Percentiles rank a stretch among this genome's conserved stretches.
Conservation (phyloP, 1,284 basidiomycete genomes). For the Wallemia mellicola region DNA sequence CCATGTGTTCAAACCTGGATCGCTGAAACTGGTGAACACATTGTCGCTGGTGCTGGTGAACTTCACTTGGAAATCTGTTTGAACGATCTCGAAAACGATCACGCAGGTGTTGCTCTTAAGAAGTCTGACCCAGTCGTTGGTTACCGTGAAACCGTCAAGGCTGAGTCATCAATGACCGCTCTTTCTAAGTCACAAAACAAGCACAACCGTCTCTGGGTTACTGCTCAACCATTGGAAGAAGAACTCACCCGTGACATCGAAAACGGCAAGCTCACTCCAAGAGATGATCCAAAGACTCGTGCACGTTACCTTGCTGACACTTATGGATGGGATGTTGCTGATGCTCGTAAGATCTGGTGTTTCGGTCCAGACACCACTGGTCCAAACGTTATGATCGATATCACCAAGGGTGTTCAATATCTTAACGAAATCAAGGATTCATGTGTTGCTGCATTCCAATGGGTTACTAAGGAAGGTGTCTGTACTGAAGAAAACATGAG, state of each 20-base stretch:
- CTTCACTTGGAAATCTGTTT: slow-evolving; percentile 97
- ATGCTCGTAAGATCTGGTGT: slow-evolving; percentile 98
- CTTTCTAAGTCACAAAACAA: slow-evolving; percentile 99
- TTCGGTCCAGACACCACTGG: slow-evolving; percentile 98
- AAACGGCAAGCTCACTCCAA: slow-evolving; percentile 48
- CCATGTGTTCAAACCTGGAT: slow-evolving; percentile 97
- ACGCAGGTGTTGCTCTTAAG: slow-evolving; percentile 96
- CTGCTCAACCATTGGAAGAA: slow-evolving; percentile 76
- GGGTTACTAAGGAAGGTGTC: slow-evolving; percentile 96
- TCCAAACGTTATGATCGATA: slow-evolving; percentile 87
- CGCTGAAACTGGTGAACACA: slow-evolving; percentile 77
- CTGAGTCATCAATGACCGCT: slow-evolving; percentile 82
- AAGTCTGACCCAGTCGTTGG: slow-evolving; percentile 95
- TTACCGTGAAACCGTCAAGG: slow-evolving; percentile 91
- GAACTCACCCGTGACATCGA: slow-evolving; percentile 86
- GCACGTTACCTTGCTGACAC: slow-evolving; percentile 91
- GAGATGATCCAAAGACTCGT: slow-evolving; percentile 93
- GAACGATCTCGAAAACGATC: slow-evolving; percentile 98
- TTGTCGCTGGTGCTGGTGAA: slow-evolving; percentile 97
- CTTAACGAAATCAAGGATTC: slow-evolving; percentile 92
- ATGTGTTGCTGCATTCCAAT: slow-evolving; percentile 96
- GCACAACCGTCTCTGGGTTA: slow-evolving; percentile 93
- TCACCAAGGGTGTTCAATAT: slow-evolving; percentile 79
- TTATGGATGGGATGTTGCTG: slow-evolving; percentile 94
- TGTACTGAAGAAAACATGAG: slow-evolving; percentile 95